These are phyloP conservation scores for Begonia peltatifolia DNA, from an alignment of 306 rosid genomes.

Conservation along the genomic window DNA sequence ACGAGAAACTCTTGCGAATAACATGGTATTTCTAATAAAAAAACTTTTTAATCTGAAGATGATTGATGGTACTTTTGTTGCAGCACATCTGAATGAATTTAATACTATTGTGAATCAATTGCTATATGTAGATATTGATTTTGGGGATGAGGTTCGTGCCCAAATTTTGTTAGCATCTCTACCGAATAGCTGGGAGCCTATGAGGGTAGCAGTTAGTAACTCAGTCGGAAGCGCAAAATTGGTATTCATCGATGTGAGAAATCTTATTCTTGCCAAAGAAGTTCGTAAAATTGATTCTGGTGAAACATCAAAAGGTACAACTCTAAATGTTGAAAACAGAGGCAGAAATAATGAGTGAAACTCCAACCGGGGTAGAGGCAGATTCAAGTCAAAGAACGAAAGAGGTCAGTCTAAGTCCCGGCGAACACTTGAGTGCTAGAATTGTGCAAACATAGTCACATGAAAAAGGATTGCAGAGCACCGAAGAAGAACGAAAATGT, in stretches of 20 bases:
- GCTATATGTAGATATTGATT: background rate
- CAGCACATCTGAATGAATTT: background rate
- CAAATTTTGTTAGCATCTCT: background rate
- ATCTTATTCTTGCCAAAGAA: background rate
- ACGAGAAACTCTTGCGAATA: background rate
- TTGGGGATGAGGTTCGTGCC: background rate
- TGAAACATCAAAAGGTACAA: background rate
- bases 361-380: background rate
- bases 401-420: background rate
- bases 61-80: background rate
- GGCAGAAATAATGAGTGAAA: background rate
- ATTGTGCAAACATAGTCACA: background rate
- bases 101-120: background rate
- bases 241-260: background rate
- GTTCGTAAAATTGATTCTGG: background rate
- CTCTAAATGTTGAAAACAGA: background rate
- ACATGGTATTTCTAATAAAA: background rate
- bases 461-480: background rate
- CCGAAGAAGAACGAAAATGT: background rate
- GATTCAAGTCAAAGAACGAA: background rate
- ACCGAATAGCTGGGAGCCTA: background rate
- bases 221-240: background rate
- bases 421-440: background rate
- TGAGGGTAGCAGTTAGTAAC: background rate
- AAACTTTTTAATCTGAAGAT: background rate